Percentiles rank a stretch among this genome's conserved stretches.
Conservation (phyloP, 768 basidiomycete genomes). For the Obba rivulosa region DNA sequence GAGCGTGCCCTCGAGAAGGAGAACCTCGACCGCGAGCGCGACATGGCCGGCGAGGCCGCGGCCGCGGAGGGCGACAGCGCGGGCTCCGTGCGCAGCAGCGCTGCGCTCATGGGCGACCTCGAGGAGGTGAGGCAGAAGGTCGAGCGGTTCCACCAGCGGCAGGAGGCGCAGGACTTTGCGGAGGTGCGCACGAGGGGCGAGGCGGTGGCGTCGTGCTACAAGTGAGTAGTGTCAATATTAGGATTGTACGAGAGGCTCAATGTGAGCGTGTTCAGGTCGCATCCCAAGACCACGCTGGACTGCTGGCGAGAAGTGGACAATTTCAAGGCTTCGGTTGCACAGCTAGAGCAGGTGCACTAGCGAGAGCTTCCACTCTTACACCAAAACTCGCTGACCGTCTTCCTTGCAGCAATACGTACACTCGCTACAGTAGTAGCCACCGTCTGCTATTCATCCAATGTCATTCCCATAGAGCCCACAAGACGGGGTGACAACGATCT, state of each 20-base stretch:
- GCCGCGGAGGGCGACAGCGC: conserved; percentile 26
- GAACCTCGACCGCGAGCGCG: conserved; percentile 74
- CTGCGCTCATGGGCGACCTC: conserved; percentile 64
- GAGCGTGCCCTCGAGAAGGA: conserved; percentile 80
- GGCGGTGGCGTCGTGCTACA: conserved; percentile 71
- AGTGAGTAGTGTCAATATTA: conserved; percentile 36
- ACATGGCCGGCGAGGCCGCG: conserved; percentile 40
- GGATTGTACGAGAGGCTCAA: background rate
- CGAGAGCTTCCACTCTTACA: background rate
- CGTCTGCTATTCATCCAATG: background rate
- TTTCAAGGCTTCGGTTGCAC: conserved; percentile 65
- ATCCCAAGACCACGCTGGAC: conserved; percentile 54
- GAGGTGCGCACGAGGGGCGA: conserved; percentile 52
- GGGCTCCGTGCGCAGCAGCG: conserved; percentile 49
- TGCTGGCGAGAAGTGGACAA: conserved; percentile 69
- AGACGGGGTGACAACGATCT: background rate
- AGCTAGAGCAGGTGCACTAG: conserved; percentile 58
- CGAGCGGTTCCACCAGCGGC: conserved; percentile 59
- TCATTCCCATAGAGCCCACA: background rate
- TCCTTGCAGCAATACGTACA: conserved; percentile 54
- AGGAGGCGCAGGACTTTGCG: conserved; percentile 48
- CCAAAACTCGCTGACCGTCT: conserved; percentile 4
- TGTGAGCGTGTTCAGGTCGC: conserved; percentile 20
- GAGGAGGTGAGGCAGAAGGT: conserved; percentile 70
- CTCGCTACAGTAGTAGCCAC: conserved; percentile 30